Base-by-base conservation (phyloP, 2,329 filamentous ascomycete genomes). In the Ophiostoma sp. region DNA sequence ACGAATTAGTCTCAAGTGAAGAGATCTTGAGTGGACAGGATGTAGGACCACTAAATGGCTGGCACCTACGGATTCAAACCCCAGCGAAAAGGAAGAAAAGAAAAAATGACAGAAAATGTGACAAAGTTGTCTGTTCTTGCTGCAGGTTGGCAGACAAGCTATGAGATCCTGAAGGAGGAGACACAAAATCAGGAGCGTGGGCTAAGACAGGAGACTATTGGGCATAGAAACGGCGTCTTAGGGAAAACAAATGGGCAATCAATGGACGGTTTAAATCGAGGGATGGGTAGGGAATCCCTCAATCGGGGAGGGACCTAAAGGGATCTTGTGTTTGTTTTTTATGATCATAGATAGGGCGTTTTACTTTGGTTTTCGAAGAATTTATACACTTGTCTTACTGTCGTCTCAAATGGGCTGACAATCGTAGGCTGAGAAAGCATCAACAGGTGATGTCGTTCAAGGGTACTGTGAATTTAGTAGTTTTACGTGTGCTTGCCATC, bases 1-100 rank as follows among this genome's bases (percentile, higher is more conserved):
- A 42, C 50, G 70, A 64, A 73, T 74, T 63, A 71, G 74, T n/a
- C 59, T 75, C 50, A 72, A 57, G 45, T 71, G 70, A 72, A 11
- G 50, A 28, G 9, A 25, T 55, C 22, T 22, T 25, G 50, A 45
- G 11, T 11, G 25, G 31, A 17, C 33, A 19, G 31, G 22, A 22
- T 15, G 55, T 11, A 22, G 2, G 25, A 61, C 5, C 28, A 33
- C 28, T 28, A n/a, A 12, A n/a, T 19, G 55, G 55, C 28, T 9
- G 55, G 17, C 17, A 11, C 28, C 28, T n/a, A n/a, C 0, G 17
- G 55, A n/a, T 11, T 12, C 39, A 2, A 12, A 3, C 39, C 39
- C 1, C 15, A 6, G 6, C 15, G 15, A 17, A 17, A 48, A 48
- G 3, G 15, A 15, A 19, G 42, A 48, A 48, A 48, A 6, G 19